Evolutionary conservation across 2,329 filamentous ascomycete species (phyloP).

Genomic region (Aspergillus sp.): DNA sequence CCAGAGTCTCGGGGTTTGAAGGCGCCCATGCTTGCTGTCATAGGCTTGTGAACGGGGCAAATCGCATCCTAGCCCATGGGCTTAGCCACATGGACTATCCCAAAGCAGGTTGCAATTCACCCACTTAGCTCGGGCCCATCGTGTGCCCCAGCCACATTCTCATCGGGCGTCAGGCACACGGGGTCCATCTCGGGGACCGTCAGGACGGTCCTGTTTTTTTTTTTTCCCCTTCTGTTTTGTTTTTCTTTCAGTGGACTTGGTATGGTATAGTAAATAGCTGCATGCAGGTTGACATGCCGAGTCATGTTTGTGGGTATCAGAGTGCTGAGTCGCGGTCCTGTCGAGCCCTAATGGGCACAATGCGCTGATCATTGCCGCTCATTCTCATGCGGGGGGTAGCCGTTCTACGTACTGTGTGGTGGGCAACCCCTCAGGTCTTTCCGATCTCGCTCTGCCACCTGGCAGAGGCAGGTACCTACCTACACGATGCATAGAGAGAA

Average conservation of each 20-base stretch:
- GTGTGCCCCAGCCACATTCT: not conserved
- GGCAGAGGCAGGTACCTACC: not conserved
- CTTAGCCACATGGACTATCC: not conserved
- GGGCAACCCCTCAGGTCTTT: not conserved
- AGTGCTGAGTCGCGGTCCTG: not conserved
- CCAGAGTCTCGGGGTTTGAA: not conserved
- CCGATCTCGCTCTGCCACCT: not conserved
- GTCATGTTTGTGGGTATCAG: not conserved
- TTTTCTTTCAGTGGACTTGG: not conserved
- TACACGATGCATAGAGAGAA: too few species aligned
- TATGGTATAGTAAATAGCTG: not conserved
- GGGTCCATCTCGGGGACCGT: not conserved
- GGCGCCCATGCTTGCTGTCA: not conserved
- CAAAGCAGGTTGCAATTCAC: not conserved
- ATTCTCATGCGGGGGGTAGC: not conserved
- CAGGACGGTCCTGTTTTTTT: not conserved
- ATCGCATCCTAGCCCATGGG: too few species aligned
- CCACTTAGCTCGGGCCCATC: not conserved
- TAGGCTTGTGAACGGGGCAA: not conserved
- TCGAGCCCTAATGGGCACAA: not conserved
- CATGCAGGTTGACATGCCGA: not conserved
- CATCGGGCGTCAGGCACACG: slow-evolving; percentile 2
- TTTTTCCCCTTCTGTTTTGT: not conserved
- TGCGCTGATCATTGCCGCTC: not conserved
- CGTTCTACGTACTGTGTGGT: too few species aligned